phyloP scores from a whole-genome alignment of 345 rosid species.

The Salix exigua region DNA sequence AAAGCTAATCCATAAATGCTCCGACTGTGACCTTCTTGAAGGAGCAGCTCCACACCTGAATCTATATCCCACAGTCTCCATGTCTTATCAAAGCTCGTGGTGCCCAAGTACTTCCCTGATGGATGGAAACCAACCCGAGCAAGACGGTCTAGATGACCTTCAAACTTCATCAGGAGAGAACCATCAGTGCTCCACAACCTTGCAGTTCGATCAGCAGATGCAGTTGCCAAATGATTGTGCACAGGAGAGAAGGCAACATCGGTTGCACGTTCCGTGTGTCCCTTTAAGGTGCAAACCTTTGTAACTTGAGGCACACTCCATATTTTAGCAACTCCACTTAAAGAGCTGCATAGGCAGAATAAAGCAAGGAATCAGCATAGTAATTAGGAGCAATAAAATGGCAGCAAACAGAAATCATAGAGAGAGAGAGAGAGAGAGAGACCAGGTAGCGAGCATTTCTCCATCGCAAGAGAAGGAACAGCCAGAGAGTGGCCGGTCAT shows the following conservation, averaged over 20 bases:
- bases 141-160: constrained; percentile 91
- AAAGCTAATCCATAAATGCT: constrained; percentile 87
- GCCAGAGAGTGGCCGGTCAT: constrained; percentile 86
- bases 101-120: constrained; percentile 83
- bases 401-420: not conserved
- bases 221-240: constrained; percentile 72
- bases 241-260: constrained; percentile 87
- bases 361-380: constrained; percentile 9
- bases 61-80: constrained; percentile 96
- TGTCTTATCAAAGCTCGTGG: constrained; percentile 94
- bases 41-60: constrained; percentile 79
- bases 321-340: constrained; percentile 80
- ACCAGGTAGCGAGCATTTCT: constrained; percentile 86
- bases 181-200: constrained; percentile 88
- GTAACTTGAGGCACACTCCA: constrained; percentile 82
- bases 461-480: constrained; percentile 88
- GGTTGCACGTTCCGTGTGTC: constrained; percentile 86
- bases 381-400: not conserved
- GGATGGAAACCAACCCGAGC: constrained; percentile 94
- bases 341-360: constrained; percentile 43
- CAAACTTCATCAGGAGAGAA: constrained; percentile 60
- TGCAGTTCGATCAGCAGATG: constrained; percentile 96
- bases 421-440: constrained; percentile 18
- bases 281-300: constrained; percentile 60
- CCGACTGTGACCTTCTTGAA: constrained; percentile 95